Conservation (phyloP, 2,329 filamentous ascomycete genomes). For the Pseudohalonectria lignicola region DNA sequence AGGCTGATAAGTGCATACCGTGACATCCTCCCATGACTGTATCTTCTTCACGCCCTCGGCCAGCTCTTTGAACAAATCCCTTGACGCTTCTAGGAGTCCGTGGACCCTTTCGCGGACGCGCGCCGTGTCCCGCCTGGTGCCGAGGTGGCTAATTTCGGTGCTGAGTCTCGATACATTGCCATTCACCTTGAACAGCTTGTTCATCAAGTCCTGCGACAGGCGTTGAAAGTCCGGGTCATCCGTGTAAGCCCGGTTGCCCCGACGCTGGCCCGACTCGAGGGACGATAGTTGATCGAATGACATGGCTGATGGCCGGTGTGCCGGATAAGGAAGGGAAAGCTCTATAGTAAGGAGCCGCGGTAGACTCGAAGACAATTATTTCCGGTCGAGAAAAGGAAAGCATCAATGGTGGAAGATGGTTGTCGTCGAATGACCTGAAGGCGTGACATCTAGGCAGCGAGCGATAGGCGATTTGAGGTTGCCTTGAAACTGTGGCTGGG, state of each 20-base stretch:
- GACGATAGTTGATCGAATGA: conserved; percentile 82
- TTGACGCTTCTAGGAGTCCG: conserved; percentile 75
- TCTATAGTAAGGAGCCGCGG: no score
- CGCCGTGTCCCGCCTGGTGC: conserved; percentile 84
- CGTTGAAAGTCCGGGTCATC: conserved; percentile 90
- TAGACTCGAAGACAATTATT: no score
- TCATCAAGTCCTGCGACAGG: conserved; percentile 72
- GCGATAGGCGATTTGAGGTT: no score
- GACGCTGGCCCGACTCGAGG: conserved; percentile 61
- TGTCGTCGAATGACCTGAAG: no score
- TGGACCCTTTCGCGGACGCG: conserved; percentile 85
- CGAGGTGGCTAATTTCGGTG: conserved; percentile 74
- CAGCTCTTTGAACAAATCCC: conserved; percentile 78
- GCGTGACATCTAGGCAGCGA: no score
- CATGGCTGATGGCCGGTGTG: no score
- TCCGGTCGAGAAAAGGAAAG: no score
- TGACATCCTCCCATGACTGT: conserved; percentile 75
- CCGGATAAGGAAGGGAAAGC: no score
- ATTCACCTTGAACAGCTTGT: conserved; percentile 80
- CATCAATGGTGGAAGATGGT: no score
- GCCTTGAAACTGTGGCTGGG: conserved; percentile 2
- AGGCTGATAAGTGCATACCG: conserved; percentile 47
- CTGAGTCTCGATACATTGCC: conserved; percentile 78
- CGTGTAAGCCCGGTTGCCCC: conserved; percentile 49
- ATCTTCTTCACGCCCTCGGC: conserved; percentile 91